phyloP scores from a whole-genome alignment of 1,284 basidiomycete genomes.

The Porodaedalea pini region DNA sequence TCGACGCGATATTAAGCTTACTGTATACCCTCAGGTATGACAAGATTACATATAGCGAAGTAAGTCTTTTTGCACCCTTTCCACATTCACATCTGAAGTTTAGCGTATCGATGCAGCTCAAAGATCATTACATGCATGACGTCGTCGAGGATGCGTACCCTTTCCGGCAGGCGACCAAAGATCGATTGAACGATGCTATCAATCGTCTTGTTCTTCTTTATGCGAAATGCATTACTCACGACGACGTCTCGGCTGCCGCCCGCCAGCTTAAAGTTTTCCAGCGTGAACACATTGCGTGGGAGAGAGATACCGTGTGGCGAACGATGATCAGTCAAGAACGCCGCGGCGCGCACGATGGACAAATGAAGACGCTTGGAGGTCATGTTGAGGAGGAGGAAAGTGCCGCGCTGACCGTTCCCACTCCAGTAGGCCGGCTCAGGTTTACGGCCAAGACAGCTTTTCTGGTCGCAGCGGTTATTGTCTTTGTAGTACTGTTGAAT shows the following conservation, averaged over 20 bases:
- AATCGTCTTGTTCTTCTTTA: slow-evolving; percentile 72
- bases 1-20: slow-evolving; percentile 1
- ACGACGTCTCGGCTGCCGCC: slow-evolving; percentile 68
- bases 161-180: slow-evolving; percentile 64
- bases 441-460: slow-evolving; percentile 64
- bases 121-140: slow-evolving; percentile 78
- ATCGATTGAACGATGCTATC: slow-evolving; percentile 62
- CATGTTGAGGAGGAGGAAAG: slow-evolving; percentile 52
- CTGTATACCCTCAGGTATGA: slow-evolving; percentile 64
- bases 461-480: slow-evolving; percentile 50
- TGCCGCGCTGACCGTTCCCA: slow-evolving; percentile 51
- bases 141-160: slow-evolving; percentile 69
- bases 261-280: slow-evolving; percentile 87
- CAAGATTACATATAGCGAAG: slow-evolving; percentile 86
- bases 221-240: slow-evolving; percentile 81
- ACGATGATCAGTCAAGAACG: slow-evolving; percentile 95
- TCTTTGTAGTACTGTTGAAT: slow-evolving; percentile 63
- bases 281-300: slow-evolving; percentile 92
- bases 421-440: slow-evolving; percentile 60
- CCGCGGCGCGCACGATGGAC: slow-evolving; percentile 50
- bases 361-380: slow-evolving; percentile 41
- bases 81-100: not conserved
- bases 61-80: slow-evolving; percentile 28
- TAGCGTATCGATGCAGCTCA: slow-evolving; percentile 48
- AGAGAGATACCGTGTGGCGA: slow-evolving; percentile 94